Conservation (phyloP, 75 land plant species). For the Isoetes taiwanensis region DNA sequence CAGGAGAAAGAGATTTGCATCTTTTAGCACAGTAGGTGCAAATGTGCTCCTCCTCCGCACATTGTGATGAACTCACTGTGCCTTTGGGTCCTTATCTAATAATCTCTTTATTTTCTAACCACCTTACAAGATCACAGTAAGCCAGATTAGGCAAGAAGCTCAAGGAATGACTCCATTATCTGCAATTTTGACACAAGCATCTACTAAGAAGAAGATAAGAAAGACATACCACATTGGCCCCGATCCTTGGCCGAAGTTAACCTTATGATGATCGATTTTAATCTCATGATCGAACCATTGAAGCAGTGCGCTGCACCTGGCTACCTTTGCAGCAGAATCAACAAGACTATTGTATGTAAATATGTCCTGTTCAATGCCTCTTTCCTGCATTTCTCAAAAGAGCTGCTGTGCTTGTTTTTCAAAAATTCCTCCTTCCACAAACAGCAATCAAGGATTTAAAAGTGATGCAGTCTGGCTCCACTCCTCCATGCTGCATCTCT, state of each 20-base stretch:
- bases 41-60: too few relatives aligned
- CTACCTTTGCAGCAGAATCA: conserved; percentile 81
- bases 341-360: conserved; percentile 89
- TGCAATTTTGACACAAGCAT: too few relatives aligned
- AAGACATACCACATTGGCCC: conserved; percentile 87
- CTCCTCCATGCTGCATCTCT: conserved; percentile 69
- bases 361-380: conserved; percentile 75
- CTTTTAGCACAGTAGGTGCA: too few relatives aligned
- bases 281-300: conserved; percentile 60
- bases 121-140: too few relatives aligned
- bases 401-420: conserved; percentile 55
- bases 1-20: too few relatives aligned
- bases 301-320: conserved; percentile 61
- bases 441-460: conserved; percentile 85
- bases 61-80: too few relatives aligned
- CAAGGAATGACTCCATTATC: too few relatives aligned
- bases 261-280: conserved; percentile 33
- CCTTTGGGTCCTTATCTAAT: too few relatives aligned
- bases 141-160: too few relatives aligned
- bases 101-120: too few relatives aligned
- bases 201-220: too few relatives aligned
- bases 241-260: too few relatives aligned
- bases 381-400: conserved; percentile 59
- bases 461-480: conserved; percentile 84
- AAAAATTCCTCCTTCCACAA: conserved; percentile 61